Evolutionary conservation across 2,329 filamentous ascomycete genomes (phyloP), one percentile per base, ranked within the genome.

Genomic region (Monosporascus sp.): DNA sequence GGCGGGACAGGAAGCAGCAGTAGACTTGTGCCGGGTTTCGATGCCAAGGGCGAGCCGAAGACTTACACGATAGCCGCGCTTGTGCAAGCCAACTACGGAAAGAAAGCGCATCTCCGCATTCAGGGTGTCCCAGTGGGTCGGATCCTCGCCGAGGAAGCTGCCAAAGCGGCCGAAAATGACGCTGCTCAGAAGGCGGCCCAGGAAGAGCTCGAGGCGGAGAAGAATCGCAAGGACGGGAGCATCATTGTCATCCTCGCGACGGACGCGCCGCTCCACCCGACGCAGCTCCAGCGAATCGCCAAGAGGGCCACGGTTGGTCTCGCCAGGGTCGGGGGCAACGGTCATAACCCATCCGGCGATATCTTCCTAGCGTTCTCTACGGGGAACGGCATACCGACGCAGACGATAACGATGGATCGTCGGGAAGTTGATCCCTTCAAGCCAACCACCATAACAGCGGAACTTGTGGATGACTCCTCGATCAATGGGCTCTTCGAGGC

Each of bases 341-440:
- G 82, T 0, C 73, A 76, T 44, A 87, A 86, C 57, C 75, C 75
- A 11, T 86, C 82, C 0, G 85, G 84, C 0, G 84, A 88, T 55
- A 81, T 88, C 54, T 86, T 87, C 63, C 70, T 88, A 2, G 84
- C 84, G 4, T 81, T 88, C 54, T 87, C 82, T 7, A 88, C 84
- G 0, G 83, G 73, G 6, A 82, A 79, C 54, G 70, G 73, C 44
- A 68, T 83, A 1, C 68, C 71, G 2, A 72, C 77, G 38, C 75
- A 78, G 59, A 70, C 67, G 5, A 59, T 69, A n/a, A 62, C 55
- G 3, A 63, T 56, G 57, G 59, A 56, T 22, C 51, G 56, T 24
- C 67, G 60, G 5, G 70, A 70, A 0, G 68, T 75, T 5, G 72
- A 82, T 38, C 69, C 70, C 1, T 73, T 68, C 55, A 69, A 68